Conservation (phyloP, 495 filamentous ascomycete genomes). For the Penicillium goetzii region DNA sequence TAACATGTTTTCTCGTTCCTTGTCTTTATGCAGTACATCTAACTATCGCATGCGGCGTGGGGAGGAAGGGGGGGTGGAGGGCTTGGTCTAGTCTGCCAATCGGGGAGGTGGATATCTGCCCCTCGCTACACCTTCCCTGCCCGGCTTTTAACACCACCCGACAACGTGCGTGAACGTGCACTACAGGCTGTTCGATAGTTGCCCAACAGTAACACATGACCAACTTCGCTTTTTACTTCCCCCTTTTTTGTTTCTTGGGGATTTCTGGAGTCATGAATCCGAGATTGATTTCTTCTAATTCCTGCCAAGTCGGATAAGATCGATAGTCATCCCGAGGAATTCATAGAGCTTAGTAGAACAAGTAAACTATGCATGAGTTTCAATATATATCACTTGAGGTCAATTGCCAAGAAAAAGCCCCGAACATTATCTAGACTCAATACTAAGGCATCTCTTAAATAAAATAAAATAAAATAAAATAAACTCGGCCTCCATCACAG, state of each 20-base stretch:
- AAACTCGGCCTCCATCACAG: neutral
- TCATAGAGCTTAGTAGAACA: too few species aligned
- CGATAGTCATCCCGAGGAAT: neutral
- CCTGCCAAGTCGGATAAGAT: neutral
- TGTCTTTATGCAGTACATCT: neutral
- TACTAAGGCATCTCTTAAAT: neutral
- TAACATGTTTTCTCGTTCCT: constrained; percentile 6
- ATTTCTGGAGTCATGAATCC: too few species aligned
- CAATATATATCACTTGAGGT: neutral
- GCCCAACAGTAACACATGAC: neutral
- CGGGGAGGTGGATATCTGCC: neutral
- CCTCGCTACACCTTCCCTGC: constrained; percentile 26
- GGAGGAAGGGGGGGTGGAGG: neutral
- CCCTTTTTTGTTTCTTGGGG: neutral
- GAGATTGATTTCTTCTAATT: too few species aligned
- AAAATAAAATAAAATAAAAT: constrained; percentile 1
- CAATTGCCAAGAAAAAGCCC: neutral
- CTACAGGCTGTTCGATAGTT: neutral
- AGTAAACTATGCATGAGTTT: too few species aligned
- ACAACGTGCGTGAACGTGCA: neutral
- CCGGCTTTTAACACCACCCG: neutral
- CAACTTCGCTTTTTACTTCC: neutral
- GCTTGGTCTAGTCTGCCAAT: neutral
- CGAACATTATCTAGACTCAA: neutral
- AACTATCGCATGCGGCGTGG: constrained; percentile 16